Percentiles rank a stretch among this genome's conserved stretches.
Conservation (phyloP, 768 basidiomycete species). For the Lactarius hatsudake region DNA sequence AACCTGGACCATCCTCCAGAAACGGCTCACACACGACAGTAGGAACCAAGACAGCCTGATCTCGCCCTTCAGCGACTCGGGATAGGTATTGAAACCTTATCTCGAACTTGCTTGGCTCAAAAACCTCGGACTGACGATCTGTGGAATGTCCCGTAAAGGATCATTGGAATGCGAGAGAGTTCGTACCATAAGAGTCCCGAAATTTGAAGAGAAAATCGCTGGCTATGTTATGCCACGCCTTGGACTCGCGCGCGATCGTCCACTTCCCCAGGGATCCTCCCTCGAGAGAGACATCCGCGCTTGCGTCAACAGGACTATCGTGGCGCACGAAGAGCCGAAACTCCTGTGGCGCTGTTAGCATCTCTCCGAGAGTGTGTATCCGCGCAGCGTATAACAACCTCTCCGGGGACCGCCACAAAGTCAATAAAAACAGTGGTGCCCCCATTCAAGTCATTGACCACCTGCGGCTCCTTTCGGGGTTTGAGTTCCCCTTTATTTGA, state of each 20-base stretch:
- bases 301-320: slow-evolving; percentile 1
- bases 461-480: neutral
- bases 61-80: neutral
- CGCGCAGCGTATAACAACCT: neutral
- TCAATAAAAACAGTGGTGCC: neutral
- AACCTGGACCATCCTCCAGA: slow-evolving; percentile 3
- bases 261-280: slow-evolving; percentile 16
- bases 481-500: slow-evolving; percentile 14
- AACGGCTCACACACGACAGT: neutral
- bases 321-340: slow-evolving; percentile 15
- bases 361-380: neutral
- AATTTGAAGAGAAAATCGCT: slow-evolving; percentile 12
- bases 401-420: slow-evolving; percentile 5
- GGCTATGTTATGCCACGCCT: slow-evolving; percentile 13
- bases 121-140: slow-evolving; percentile 3
- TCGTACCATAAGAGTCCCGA: slow-evolving; percentile 16
- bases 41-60: neutral
- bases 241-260: slow-evolving; percentile 3
- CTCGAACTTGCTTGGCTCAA: slow-evolving; percentile 10
- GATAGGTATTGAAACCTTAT: slow-evolving; percentile 12
- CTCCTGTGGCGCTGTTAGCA: neutral
- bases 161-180: neutral
- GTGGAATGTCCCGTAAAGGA: neutral
- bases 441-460: neutral
- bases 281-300: slow-evolving; percentile 6